Conservation (phyloP, 2,329 filamentous ascomycete genomes). For the Albifimbria verrucaria region DNA sequence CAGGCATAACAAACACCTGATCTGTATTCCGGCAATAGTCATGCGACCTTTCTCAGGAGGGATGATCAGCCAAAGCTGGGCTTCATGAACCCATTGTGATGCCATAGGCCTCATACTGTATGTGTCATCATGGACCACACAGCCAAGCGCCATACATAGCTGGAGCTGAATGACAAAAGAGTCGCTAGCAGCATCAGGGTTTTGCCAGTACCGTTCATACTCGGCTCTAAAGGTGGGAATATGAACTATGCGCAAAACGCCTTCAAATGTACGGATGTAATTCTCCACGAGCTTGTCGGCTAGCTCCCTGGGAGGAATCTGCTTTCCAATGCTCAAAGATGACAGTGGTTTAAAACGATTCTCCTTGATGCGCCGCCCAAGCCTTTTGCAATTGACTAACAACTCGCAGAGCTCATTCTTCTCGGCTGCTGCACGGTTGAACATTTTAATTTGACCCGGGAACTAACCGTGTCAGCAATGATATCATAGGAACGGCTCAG, state of each 20-base stretch:
- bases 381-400: conserved; percentile 36
- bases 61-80: conserved; percentile 45
- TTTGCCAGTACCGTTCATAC: conserved; percentile 49
- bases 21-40: conserved; percentile 47
- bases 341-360: conserved; percentile 32
- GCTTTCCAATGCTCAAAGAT: conserved; percentile 33
- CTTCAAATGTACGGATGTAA: conserved; percentile 56
- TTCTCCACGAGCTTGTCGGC: conserved; percentile 48
- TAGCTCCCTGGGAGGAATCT: conserved; percentile 34
- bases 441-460: conserved; percentile 21
- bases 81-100: conserved; percentile 50
- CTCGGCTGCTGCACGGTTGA: conserved; percentile 21
- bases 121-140: conserved; percentile 42
- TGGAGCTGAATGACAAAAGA: conserved; percentile 51
- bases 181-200: conserved; percentile 33
- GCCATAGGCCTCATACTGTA: conserved; percentile 41
- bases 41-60: conserved; percentile 47
- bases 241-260: conserved; percentile 55
- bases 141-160: conserved; percentile 50
- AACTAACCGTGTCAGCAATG: conserved; percentile 24
- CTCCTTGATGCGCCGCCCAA: conserved; percentile 39
- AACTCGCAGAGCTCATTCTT: conserved; percentile 26
- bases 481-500: not conserved
- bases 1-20: conserved; percentile 47
- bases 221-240: conserved; percentile 53